Evolutionary conservation across 225 moss, liverwort and hornwort genomes (phyloP), one percentile per base, ranked within the genome.

Genomic region (Thuidium tamariscinum): DNA sequence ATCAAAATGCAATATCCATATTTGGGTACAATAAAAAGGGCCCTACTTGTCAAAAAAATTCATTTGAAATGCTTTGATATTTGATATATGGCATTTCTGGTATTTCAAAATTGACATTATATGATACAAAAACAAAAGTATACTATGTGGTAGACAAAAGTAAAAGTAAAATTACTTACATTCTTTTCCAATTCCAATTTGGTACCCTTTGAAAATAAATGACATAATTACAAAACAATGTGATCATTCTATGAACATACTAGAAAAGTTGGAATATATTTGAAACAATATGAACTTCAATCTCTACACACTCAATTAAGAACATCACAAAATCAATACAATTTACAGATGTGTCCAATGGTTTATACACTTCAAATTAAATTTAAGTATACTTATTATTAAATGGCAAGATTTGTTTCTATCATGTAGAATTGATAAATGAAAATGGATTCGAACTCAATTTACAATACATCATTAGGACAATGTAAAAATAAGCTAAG

Each of bases 271-370:
- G 62, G 6, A 30, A 62, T 8, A 8, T 32, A 30, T 62, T 62
- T 6, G 6, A 62, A 30, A 16, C 15, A 30, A 16, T 16, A 4
- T 61, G 15, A 61, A 29, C 30, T 13, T 61, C 30, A 15, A 30
- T 61, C 30, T 61, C 14, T 11, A 23, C 15, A 15, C 61, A 61
- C 61, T 61, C 13, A 29, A 14, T 61, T 29, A 30, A 14, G 3
- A 61, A 61, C 14, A 7, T 61, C 15, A 15, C 61, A 7, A 30
- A 61, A 7, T 30, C 6, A 61, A 61, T 5, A 7, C 2, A 13
- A 61, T 29, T 6, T 29, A 29, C 26, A 11, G 3, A 29, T 61
- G 29, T 0, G 3, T 8, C 13, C 1, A 1, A 14, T 6, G 6
- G 20, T 55, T 55, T 30, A 7, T 7, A 30, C 61, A 13, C 30